Conservation (phyloP, 164 flowering plant genomes). For the Aristolochia fimbriata region DNA sequence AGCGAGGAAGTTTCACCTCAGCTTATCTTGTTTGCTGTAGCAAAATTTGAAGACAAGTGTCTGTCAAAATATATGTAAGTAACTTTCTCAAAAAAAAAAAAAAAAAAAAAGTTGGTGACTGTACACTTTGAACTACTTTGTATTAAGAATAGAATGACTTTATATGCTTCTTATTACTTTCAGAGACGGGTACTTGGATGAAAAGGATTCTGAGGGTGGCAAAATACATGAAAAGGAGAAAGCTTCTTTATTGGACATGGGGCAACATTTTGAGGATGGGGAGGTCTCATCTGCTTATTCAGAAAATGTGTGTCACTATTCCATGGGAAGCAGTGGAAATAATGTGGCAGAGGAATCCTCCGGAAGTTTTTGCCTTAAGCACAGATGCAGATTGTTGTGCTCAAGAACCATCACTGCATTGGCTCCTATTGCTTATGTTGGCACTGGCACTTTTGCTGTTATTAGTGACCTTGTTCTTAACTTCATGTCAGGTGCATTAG, state of each 20-base stretch:
- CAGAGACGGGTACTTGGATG: constrained; percentile 31
- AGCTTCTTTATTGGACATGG: not conserved
- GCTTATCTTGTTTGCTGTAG: constrained; percentile 37
- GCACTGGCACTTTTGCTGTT: constrained; percentile 28
- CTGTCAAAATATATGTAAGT: constrained; percentile 57
- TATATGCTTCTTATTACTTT: constrained; percentile 1
- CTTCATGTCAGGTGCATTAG: constrained; percentile 50
- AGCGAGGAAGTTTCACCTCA: constrained; percentile 38
- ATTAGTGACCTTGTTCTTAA: constrained; percentile 40
- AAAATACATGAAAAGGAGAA: constrained; percentile 6
- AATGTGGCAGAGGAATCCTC: constrained; percentile 11
- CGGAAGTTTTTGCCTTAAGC: constrained; percentile 16
- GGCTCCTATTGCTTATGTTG: constrained; percentile 57
- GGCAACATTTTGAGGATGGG: constrained; percentile 8
- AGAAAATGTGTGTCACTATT: constrained; percentile 8
- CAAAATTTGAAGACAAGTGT: constrained; percentile 28
- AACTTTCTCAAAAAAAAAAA: too few species aligned
- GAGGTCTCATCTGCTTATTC: constrained; percentile 7
- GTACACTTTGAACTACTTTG: not conserved
- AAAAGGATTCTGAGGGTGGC: constrained; percentile 13
- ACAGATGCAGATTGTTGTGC: constrained; percentile 36
- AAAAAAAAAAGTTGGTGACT: not conserved
- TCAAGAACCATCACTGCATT: constrained; percentile 48
- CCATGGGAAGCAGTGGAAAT: constrained; percentile 10
- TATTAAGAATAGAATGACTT: not conserved